Percentiles rank a stretch among this genome's conserved stretches.
Conservation (phyloP, 2,329 filamentous ascomycete genomes). For the Orbilia brochopaga region DNA sequence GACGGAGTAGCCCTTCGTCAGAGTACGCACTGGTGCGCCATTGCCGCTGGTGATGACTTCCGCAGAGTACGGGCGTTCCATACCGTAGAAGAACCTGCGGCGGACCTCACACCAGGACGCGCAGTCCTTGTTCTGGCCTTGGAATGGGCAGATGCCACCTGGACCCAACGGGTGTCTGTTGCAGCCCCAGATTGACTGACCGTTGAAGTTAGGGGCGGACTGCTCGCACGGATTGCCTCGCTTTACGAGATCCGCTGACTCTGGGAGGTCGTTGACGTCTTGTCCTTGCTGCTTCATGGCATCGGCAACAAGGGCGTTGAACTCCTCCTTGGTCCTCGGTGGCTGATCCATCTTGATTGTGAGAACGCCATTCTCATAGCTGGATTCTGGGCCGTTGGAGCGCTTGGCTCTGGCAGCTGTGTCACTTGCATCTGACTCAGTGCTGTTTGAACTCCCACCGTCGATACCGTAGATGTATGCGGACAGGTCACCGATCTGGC, state of each 20-base stretch:
- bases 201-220: neutral
- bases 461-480: constrained; percentile 23
- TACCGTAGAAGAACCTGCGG: constrained; percentile 11
- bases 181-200: constrained; percentile 18
- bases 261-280: no score
- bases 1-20: constrained; percentile 8
- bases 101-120: constrained; percentile 17
- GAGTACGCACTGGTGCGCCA: constrained; percentile 5
- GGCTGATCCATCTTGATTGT: constrained; percentile 2
- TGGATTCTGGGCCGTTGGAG: neutral
- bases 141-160: constrained; percentile 9
- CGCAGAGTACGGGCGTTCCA: constrained; percentile 8
- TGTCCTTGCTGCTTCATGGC: no score
- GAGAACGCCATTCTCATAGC: constrained; percentile 10
- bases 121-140: constrained; percentile 9
- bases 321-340: constrained; percentile 5
- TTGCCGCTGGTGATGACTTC: constrained; percentile 3
- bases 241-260: no score
- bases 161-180: constrained; percentile 7
- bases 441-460: neutral
- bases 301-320: constrained; percentile 7
- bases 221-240: no score
- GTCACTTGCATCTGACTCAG: neutral
- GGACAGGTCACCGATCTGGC: neutral
- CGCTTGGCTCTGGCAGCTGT: neutral